phyloP scores from a whole-genome alignment of 83 land plant species.

The Picea engelmannii region DNA sequence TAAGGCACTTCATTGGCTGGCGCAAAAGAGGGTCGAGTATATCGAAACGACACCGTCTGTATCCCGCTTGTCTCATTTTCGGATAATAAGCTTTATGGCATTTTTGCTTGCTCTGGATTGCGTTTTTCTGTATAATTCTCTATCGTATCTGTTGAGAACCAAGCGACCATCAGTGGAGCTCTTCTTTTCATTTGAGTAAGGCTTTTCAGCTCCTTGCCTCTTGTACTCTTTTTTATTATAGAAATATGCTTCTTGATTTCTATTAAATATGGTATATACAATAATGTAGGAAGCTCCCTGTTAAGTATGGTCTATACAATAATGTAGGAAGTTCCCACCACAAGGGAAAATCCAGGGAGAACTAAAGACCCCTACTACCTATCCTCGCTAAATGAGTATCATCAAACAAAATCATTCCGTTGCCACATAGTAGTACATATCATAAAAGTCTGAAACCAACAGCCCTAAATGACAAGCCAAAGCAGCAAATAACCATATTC shows the following conservation, averaged over 20 bases:
- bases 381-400: too few species aligned
- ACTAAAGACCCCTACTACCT: too few species aligned
- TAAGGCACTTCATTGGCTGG: constrained; percentile 97
- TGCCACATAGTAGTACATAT: too few species aligned
- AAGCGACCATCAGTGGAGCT: constrained; percentile 80
- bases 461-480: too few species aligned
- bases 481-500: too few species aligned
- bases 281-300: not conserved
- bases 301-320: not conserved
- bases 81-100: constrained; percentile 79
- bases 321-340: not conserved
- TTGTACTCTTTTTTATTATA: too few species aligned
- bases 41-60: constrained; percentile 96
- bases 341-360: too few species aligned
- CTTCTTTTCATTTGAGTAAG: constrained; percentile 96
- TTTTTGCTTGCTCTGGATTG: constrained; percentile 78
- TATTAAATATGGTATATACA: not conserved
- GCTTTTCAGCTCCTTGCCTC: not conserved
- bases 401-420: too few species aligned
- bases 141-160: constrained; percentile 55
- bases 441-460: too few species aligned
- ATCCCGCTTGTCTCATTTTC: constrained; percentile 73
- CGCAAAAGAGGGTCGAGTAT: constrained; percentile 97
- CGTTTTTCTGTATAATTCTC: constrained; percentile 61
- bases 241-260: too few species aligned